A percentile compares a stretch with the other conserved stretches of the same genome.
These are phyloP conservation scores for Cicer pinnatifidum DNA, from an alignment of 306 rosid genomes.

Conservation along the genomic window DNA sequence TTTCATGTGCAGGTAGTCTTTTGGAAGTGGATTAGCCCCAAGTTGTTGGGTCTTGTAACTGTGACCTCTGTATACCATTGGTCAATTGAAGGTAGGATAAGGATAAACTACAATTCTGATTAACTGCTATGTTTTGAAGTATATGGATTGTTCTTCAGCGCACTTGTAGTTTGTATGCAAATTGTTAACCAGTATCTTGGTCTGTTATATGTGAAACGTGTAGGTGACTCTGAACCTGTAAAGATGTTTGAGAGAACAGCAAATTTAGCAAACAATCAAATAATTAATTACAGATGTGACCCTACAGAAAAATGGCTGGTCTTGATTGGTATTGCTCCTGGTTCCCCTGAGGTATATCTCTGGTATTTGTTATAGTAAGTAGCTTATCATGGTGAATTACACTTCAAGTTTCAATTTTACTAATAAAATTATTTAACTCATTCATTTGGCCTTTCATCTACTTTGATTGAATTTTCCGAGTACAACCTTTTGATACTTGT, in stretches of 20 bases:
- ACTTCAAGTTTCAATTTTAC: conserved; percentile 31
- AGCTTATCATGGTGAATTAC: conserved; percentile 32
- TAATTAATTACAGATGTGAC: conserved; percentile 96
- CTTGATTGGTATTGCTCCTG: conserved; percentile 98
- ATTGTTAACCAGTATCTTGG: conserved; percentile 44
- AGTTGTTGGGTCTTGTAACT: conserved; percentile 91
- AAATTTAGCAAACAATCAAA: conserved; percentile 91
- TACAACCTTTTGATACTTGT: not conserved
- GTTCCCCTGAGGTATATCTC: conserved; percentile 87
- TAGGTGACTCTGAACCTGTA: conserved; percentile 95
- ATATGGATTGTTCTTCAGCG: conserved; percentile 34
- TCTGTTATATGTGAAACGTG: conserved; percentile 41
- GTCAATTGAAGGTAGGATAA: conserved; percentile 85
- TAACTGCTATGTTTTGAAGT: conserved; percentile 28
- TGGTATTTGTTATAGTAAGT: conserved; percentile 29
- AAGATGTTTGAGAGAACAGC: conserved; percentile 97
- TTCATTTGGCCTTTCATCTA: conserved; percentile 15
- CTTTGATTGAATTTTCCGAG: conserved; percentile 14
- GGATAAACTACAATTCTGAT: conserved; percentile 38
- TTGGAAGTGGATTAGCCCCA: conserved; percentile 98
- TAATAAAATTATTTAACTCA: not conserved
- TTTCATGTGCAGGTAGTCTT: conserved; percentile 73
- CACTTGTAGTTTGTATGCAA: conserved; percentile 28
- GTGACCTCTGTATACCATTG: conserved; percentile 94
- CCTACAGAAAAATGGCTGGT: conserved; percentile 99